phyloP scores from a whole-genome alignment of 2,329 filamentous ascomycete species.

The Hymenoscyphus fructigenus region DNA sequence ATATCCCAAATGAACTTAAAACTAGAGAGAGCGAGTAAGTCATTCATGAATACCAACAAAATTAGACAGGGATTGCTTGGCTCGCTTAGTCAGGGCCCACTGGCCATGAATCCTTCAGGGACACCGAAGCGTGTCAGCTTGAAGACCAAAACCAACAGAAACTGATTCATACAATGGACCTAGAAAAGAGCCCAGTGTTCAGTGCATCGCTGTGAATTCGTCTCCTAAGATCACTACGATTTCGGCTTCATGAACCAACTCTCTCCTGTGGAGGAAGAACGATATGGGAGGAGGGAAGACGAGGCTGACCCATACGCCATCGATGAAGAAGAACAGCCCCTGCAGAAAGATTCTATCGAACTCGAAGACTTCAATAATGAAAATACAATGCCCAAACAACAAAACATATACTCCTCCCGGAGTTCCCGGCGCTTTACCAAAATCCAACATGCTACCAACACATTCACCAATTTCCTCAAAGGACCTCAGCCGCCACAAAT shows the following conservation, averaged over 20 bases:
- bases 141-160: neutral
- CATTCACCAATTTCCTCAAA: neutral
- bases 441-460: neutral
- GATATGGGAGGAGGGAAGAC: neutral
- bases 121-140: neutral
- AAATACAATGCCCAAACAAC: neutral
- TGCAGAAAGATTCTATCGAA: neutral
- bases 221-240: neutral
- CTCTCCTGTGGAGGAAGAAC: neutral
- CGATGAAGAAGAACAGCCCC: slow-evolving; percentile 1
- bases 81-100: neutral
- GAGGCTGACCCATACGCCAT: neutral
- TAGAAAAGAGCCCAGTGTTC: neutral
- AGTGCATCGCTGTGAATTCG: neutral
- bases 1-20: too few species aligned
- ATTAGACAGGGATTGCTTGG: neutral
- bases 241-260: neutral
- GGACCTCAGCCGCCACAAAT: neutral
- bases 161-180: too few species aligned
- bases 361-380: neutral
- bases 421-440: neutral
- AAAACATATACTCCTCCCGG: neutral
- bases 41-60: neutral
- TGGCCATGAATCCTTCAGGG: neutral
- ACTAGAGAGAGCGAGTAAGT: too few species aligned